Base-by-base conservation (phyloP, 2,329 filamentous ascomycete genomes). In the Sporothrix pseudoabietina region DNA sequence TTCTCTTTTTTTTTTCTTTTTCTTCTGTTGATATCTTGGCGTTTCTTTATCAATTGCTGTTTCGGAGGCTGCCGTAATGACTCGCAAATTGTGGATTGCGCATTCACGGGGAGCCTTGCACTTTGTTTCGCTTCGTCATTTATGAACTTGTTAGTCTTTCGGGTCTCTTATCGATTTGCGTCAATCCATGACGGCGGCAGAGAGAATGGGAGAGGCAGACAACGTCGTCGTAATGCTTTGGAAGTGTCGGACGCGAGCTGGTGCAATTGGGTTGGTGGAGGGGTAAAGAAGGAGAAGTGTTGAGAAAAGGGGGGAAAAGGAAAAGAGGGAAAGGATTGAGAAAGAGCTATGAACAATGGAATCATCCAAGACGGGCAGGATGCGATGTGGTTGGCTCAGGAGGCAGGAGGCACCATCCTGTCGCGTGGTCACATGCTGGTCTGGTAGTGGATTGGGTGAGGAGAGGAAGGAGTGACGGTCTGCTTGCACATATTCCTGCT, bases 361-460 rank as follows among this genome's bases (percentile, higher is more conserved):
- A 35, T 55, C 26, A 49, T 14, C 22, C 26, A 71, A 49, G 69
- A 12, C 54, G 32, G n/a, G 44, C 14, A 30, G 32, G 59, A 35
- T 47, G 71, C 7, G 26, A 32, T 49, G 65, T 35, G 41, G 44
- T 49, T 49, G 65, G 65, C 19, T 26, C 44, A 12, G 3, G 10
- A 16, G 30, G n/a, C 32, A 49, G 44, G 70, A 8, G 32, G 71
- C 71, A 52, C 59, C 71, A 72, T 68, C 22, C n/a, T 72, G 71
- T 72, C 71, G 71, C 71, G 71, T 72, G 49, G 49, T 72, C 71
- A 72, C 59, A 55, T 72, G 71, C 5, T 26, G 19, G 39, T 6
- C n/a, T 68, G 63, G 22, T n/a, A n/a, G 19, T 52, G 63, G n/a
- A 16, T 8, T 41, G 30, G 19, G 22, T 10, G 12, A 10, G 9